Conservation (phyloP, 2,329 filamentous ascomycete genomes). For the Colletotrichum sansevieriae region DNA sequence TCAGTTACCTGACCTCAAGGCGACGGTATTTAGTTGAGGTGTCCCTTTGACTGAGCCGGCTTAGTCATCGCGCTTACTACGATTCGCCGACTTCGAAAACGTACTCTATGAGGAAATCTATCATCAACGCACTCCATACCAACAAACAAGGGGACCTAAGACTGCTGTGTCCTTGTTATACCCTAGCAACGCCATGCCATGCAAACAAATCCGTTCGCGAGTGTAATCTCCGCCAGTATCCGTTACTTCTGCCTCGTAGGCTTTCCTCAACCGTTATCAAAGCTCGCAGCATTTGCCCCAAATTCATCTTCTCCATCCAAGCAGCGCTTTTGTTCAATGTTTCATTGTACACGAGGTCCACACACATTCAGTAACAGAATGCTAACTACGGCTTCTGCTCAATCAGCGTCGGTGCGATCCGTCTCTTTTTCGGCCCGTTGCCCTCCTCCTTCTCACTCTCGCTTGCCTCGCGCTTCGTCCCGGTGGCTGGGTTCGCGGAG, state of each 20-base stretch:
- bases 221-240: conserved; percentile 8
- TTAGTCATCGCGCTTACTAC: background rate
- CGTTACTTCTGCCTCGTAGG: background rate
- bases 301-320: conserved; percentile 28
- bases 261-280: conserved; percentile 13
- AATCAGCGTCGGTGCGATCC: conserved; percentile 77
- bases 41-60: background rate
- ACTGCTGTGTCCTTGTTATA: conserved; percentile 33
- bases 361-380: background rate
- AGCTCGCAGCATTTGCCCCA: conserved; percentile 18
- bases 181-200: conserved; percentile 41
- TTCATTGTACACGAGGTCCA: conserved; percentile 34
- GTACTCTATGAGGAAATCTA: conserved; percentile 1
- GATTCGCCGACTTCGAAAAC: background rate
- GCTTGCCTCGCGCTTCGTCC: conserved; percentile 69
- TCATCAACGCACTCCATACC: conserved; percentile 16
- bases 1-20: no score
- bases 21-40: background rate
- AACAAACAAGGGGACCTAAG: conserved; percentile 17
- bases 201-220: conserved; percentile 38
- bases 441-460: conserved; percentile 67
- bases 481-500: conserved; percentile 47
- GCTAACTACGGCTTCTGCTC: conserved; percentile 42
- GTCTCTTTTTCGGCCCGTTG: conserved; percentile 74
- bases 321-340: conserved; percentile 36